Base-by-base conservation (phyloP, 495 filamentous ascomycete genomes). In the Penicillium cataractarum region DNA sequence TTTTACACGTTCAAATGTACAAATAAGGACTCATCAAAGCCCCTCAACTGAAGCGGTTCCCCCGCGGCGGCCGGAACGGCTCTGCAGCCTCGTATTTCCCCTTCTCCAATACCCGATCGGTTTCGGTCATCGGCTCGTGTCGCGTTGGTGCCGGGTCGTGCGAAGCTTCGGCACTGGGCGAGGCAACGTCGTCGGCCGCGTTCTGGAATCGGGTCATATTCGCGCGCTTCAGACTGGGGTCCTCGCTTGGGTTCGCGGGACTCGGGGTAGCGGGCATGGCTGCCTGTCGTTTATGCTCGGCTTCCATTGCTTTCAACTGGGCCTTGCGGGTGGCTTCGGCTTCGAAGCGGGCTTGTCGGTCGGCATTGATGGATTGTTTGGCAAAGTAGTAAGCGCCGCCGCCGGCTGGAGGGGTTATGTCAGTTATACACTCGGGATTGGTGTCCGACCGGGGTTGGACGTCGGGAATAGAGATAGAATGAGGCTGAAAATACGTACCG, bases 321-420 rank as follows among this genome's bases (percentile, higher is more conserved):
- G 83, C 81, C 76, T 87, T 87, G 72, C 85, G 84, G 72, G 83
- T 83, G 42, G 85, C 77, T 50, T 89, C 84, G 35, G 87, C 85
- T 61, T 91, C 85, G 57, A 90, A 87, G 65, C 91, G 84, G 56
- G 84, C 76, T 32, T 84, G 82, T 42, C 92, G 90, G 78, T 97
- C 91, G 64, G 90, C 90, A 68, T 97, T 94, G 82, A 99, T 93
- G 74, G 88, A 89, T 66, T 87, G 83, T 82, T 99, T 99, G 57
- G 95, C 96, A 75, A 97, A 97, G 80, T 92, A 92, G 84, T 99
- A 99, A 64, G 95, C 92, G 56, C 86, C 93, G 70, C 91, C 95
- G 71, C 93, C 95, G 59, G 90, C 89, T 92, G 71, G 33, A 15
- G 33, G 42, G 21, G 27, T 26, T 21, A 39, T 50, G 27, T 44